Evolutionary conservation across 106 monocot species (phyloP).

Genomic region (Acorus gramineus): DNA sequence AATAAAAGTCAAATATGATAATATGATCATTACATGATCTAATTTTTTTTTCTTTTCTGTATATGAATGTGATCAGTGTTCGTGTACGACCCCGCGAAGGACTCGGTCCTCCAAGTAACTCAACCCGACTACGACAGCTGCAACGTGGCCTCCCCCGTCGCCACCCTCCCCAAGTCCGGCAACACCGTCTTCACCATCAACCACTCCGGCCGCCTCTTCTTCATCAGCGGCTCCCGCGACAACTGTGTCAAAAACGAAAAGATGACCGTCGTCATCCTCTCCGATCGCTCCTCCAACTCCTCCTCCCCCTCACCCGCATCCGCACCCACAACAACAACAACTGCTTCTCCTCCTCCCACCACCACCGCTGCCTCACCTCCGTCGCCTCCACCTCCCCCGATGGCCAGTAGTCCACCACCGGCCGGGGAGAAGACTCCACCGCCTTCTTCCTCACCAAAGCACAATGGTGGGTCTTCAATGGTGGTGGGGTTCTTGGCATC

Average conservation of each 20-base stretch:
- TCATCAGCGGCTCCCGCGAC: slow-evolving; percentile 36
- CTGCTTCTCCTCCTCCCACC: neutral
- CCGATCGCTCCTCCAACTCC: slow-evolving; percentile 6
- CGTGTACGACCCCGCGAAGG: slow-evolving; percentile 17
- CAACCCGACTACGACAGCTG: slow-evolving; percentile 17
- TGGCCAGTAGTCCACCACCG: neutral
- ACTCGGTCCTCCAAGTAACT: slow-evolving; percentile 35
- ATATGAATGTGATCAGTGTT: slow-evolving; percentile 9
- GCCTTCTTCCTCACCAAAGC: neutral
- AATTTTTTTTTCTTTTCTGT: too few species aligned
- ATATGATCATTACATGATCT: too few species aligned
- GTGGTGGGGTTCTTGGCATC: slow-evolving; percentile 6
- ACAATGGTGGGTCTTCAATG: slow-evolving; percentile 15
- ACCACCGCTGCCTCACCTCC: slow-evolving; percentile 1
- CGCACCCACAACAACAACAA: slow-evolving; percentile 1
- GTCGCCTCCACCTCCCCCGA: neutral
- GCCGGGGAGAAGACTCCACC: slow-evolving; percentile 1
- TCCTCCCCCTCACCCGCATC: slow-evolving; percentile 10
- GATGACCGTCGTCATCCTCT: slow-evolving; percentile 25
- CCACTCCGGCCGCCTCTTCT: slow-evolving; percentile 27
- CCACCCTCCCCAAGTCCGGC: slow-evolving; percentile 16
- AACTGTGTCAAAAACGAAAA: slow-evolving; percentile 33
- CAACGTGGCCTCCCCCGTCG: slow-evolving; percentile 13
- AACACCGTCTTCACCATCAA: slow-evolving; percentile 34
- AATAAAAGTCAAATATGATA: too few species aligned